phyloP scores from a whole-genome alignment of 306 rosid genomes.

The Datisca glomerata region DNA sequence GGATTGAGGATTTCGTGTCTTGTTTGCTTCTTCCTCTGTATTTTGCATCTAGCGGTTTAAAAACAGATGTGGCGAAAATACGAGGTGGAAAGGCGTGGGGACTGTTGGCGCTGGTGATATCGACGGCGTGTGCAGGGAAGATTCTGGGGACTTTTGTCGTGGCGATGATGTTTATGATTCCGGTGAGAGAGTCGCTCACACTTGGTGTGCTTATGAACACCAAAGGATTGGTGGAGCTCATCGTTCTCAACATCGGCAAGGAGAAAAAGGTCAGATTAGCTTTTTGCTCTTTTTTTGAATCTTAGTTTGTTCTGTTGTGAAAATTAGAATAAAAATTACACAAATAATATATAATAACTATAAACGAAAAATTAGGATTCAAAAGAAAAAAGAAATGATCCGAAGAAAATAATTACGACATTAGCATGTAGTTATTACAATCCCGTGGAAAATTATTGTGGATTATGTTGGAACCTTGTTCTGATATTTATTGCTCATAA shows the following conservation, averaged over 20 bases:
- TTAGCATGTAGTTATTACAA: too few relatives aligned
- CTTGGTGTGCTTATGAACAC: slow-evolving; percentile 91
- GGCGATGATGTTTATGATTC: slow-evolving; percentile 55
- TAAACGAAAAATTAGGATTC: too few relatives aligned
- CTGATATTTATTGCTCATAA: too few relatives aligned
- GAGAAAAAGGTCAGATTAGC: slow-evolving; percentile 62
- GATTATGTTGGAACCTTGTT: too few relatives aligned
- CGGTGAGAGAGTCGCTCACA: slow-evolving; percentile 50
- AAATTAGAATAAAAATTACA: too few relatives aligned
- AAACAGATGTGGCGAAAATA: slow-evolving; percentile 63
- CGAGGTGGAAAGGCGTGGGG: slow-evolving; percentile 61
- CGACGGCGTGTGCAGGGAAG: slow-evolving; percentile 72
- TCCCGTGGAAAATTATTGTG: too few relatives aligned
- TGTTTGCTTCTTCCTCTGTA: slow-evolving; percentile 71
- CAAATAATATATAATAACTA: too few relatives aligned
- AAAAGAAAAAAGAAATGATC: too few relatives aligned
- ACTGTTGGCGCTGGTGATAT: slow-evolving; percentile 38
- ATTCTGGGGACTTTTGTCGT: slow-evolving; percentile 60
- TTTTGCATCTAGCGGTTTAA: slow-evolving; percentile 81
- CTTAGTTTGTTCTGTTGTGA: too few relatives aligned
- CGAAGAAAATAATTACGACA: too few relatives aligned
- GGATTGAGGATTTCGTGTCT: slow-evolving; percentile 76
- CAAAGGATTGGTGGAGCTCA: slow-evolving; percentile 87
- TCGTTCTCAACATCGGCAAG: slow-evolving; percentile 86
- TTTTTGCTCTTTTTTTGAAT: too few relatives aligned